phyloP scores from a whole-genome alignment of 2,329 filamentous ascomycete genomes.

The Fusarium virguliforme region DNA sequence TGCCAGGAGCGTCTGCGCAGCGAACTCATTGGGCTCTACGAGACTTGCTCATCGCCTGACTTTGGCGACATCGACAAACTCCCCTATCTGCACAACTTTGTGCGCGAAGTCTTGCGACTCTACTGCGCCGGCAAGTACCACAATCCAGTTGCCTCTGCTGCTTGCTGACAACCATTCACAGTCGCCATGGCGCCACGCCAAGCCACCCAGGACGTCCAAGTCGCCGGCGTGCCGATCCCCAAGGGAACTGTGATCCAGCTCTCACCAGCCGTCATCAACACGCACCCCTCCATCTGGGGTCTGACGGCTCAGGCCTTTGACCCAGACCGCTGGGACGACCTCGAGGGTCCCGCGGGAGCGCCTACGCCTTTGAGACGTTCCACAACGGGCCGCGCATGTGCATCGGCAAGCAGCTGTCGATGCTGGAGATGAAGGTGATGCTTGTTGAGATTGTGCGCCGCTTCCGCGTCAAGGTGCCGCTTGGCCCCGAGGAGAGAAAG shows the following conservation, averaged over 20 bases:
- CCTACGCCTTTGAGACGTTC: constrained; percentile 57
- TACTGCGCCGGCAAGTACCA: constrained; percentile 56
- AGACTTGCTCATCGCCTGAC: constrained; percentile 17
- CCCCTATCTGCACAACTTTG: constrained; percentile 60
- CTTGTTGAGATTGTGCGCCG: constrained; percentile 53
- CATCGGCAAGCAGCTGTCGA: constrained; percentile 57
- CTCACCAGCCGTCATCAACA: constrained; percentile 57
- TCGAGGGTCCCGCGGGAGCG: constrained; percentile 45
- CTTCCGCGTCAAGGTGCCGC: constrained; percentile 52
- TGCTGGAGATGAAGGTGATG: constrained; percentile 59
- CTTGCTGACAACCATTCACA: constrained; percentile 23
- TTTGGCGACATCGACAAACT: constrained; percentile 54
- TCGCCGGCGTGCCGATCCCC: constrained; percentile 57
- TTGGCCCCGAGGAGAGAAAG: constrained; percentile 31
- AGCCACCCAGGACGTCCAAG: constrained; percentile 53
- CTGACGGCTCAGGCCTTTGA: constrained; percentile 54
- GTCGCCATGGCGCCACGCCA: constrained; percentile 57
- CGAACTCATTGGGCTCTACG: constrained; percentile 54
- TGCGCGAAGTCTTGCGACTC: constrained; percentile 62
- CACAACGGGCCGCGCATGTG: constrained; percentile 58
- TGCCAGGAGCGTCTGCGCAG: constrained; percentile 59
- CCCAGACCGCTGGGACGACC: constrained; percentile 58
- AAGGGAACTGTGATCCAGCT: constrained; percentile 59
- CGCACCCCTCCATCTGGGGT: constrained; percentile 59
- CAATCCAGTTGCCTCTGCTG: neutral